Evolutionary conservation across 768 basidiomycete genomes (phyloP).

Genomic region (Tricholoma saponaceum): DNA sequence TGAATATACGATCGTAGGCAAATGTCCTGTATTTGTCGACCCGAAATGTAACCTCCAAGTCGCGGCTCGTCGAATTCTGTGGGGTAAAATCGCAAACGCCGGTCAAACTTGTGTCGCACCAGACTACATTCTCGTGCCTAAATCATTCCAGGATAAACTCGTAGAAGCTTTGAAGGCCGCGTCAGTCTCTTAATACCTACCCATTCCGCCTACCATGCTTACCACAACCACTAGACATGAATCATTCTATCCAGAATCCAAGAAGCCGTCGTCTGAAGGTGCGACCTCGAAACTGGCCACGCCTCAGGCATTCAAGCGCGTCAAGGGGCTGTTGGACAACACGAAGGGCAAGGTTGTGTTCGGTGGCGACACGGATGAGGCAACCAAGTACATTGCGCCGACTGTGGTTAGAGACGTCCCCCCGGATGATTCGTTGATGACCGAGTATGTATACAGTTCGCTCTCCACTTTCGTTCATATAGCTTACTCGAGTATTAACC

Average conservation of each 20-base stretch:
- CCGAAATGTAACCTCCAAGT: constrained; percentile 60
- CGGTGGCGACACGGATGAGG: constrained; percentile 60
- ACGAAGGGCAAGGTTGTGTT: constrained; percentile 63
- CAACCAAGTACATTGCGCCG: constrained; percentile 62
- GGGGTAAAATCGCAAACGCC: constrained; percentile 77
- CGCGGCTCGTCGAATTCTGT: constrained; percentile 68
- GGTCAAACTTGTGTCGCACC: constrained; percentile 75
- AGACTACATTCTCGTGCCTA: constrained; percentile 49
- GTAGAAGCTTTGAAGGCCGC: constrained; percentile 38
- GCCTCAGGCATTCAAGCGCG: constrained; percentile 48
- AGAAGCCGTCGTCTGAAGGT: constrained; percentile 37
- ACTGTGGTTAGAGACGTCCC: constrained; percentile 66
- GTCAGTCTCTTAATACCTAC: constrained; percentile 21
- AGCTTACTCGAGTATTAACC: neutral
- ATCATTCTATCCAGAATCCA: constrained; percentile 52
- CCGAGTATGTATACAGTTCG: constrained; percentile 47
- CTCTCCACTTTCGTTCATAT: neutral
- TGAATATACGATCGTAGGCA: constrained; percentile 33
- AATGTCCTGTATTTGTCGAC: constrained; percentile 74
- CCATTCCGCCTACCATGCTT: neutral
- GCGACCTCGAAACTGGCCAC: constrained; percentile 52
- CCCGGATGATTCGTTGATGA: constrained; percentile 68
- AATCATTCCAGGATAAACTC: constrained; percentile 40
- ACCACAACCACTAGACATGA: constrained; percentile 33
- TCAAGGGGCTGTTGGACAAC: constrained; percentile 58